Conservation (phyloP, 352 stramenopile species). For the Phytophthora foliorum region DNA sequence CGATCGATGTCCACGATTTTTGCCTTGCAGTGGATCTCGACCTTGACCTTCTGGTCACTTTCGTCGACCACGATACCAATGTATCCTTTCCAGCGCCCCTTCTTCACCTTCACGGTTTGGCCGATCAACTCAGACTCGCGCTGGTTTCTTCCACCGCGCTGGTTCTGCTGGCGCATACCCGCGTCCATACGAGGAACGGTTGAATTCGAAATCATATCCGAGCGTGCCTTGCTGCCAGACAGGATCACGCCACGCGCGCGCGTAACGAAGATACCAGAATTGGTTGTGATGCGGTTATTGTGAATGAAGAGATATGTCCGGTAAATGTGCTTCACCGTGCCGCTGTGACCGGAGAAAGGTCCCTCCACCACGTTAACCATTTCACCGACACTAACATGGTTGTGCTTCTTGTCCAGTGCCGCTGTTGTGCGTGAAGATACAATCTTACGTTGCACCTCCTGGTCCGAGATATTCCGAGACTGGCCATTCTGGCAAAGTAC, state of each 20-base stretch:
- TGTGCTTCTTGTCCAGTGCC: conserved; percentile 91
- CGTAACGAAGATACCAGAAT: conserved; percentile 92
- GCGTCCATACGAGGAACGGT: conserved; percentile 74
- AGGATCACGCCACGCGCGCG: conserved; percentile 85
- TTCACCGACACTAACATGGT: conserved; percentile 90
- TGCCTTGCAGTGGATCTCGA: conserved; percentile 93
- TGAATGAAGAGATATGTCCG: conserved; percentile 91
- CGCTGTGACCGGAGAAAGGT: conserved; percentile 81
- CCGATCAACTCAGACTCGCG: conserved; percentile 86
- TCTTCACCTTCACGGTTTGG: conserved; percentile 93
- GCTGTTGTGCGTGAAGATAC: conserved; percentile 84
- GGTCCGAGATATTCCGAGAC: conserved; percentile 84
- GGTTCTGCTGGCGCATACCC: conserved; percentile 51
- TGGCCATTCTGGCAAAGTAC: conserved; percentile 90
- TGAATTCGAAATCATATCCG: conserved; percentile 89
- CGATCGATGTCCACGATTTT: conserved; percentile 90
- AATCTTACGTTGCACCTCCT: conserved; percentile 92
- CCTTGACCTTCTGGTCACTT: conserved; percentile 92
- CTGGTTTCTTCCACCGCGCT: conserved; percentile 61
- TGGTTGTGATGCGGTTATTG: conserved; percentile 92
- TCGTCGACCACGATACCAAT: conserved; percentile 93
- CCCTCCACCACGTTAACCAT: conserved; percentile 93
- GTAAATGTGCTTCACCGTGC: conserved; percentile 94
- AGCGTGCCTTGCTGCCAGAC: conserved; percentile 88
- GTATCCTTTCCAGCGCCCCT: conserved; percentile 93